Evolutionary conservation across 164 flowering plant species (phyloP).

Genomic region (Echeveria elegans): DNA sequence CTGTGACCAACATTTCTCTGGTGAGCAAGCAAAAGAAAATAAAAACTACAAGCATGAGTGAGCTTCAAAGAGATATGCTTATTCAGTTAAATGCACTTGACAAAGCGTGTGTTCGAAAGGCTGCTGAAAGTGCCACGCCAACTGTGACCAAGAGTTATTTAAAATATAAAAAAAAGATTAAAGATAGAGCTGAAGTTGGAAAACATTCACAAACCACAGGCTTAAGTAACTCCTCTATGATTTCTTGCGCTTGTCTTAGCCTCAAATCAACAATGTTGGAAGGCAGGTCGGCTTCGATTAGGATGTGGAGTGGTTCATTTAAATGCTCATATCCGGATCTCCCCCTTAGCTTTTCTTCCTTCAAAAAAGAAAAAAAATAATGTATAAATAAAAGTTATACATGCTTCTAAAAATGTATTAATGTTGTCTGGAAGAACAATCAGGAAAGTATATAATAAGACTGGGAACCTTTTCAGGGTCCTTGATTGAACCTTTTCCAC

Average conservation of each 20-base stretch:
- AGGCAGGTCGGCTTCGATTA: slow-evolving; percentile 95
- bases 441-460: too few species aligned
- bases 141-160: too few species aligned
- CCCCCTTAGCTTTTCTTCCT: slow-evolving; percentile 94
- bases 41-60: neutral
- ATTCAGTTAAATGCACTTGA: too few species aligned
- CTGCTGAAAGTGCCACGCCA: neutral
- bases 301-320: slow-evolving; percentile 84
- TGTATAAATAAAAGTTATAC: neutral
- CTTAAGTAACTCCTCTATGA: slow-evolving; percentile 86
- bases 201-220: slow-evolving; percentile 57
- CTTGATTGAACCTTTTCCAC: slow-evolving; percentile 96
- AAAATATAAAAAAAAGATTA: neutral
- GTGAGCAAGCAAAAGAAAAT: neutral
- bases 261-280: slow-evolving; percentile 63
- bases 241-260: slow-evolving; percentile 85
- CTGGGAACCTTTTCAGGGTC: slow-evolving; percentile 95
- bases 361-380: slow-evolving; percentile 10
- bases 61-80: neutral
- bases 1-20: slow-evolving; percentile 24
- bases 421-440: neutral
- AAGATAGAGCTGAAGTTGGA: neutral
- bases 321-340: slow-evolving; percentile 97
- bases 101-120: neutral
- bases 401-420: too few species aligned